A percentile compares a stretch with the other conserved stretches of the same genome.
Evolutionary conservation across 805 yeast genomes (phyloP).

Genomic region (Cyberlindnera nakhonratchasimensis): DNA sequence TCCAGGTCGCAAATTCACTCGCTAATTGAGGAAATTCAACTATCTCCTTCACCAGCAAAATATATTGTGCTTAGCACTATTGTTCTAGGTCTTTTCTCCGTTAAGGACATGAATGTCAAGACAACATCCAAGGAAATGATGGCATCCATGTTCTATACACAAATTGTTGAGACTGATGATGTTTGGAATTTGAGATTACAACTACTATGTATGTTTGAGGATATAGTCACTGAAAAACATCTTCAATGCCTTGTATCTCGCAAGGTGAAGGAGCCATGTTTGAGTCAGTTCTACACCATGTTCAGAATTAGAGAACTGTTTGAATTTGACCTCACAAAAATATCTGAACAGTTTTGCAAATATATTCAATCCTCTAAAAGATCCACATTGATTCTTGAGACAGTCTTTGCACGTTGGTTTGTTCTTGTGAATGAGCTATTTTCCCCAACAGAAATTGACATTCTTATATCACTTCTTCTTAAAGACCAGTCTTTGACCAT

Average conservation of each 20-base stretch:
- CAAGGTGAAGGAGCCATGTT: constrained; percentile 4
- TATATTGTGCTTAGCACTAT: constrained; percentile 31
- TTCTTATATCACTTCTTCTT: constrained; percentile 29
- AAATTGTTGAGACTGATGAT: constrained; percentile 16
- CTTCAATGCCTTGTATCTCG: constrained; percentile 8
- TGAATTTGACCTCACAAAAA: constrained; percentile 25
- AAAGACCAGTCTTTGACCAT: constrained; percentile 21
- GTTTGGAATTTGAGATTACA: constrained; percentile 47
- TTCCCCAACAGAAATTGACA: constrained; percentile 28
- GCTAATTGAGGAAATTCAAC: constrained; percentile 25
- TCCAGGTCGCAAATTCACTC: constrained; percentile 44
- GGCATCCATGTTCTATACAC: constrained; percentile 24
- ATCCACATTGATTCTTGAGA: constrained; percentile 15
- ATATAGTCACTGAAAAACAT: constrained; percentile 30
- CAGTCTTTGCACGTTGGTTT: constrained; percentile 51
- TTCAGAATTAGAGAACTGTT: constrained; percentile 51
- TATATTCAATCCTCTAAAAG: constrained; percentile 20
- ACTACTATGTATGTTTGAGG: constrained; percentile 46
- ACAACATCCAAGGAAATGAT: constrained; percentile 25
- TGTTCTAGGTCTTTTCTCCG: constrained; percentile 39
- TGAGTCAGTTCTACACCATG: constrained; percentile 31
- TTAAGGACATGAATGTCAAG: constrained; percentile 30
- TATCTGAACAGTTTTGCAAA: constrained; percentile 27
- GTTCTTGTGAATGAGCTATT: constrained; percentile 41
- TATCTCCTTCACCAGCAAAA: constrained; percentile 14